Evolutionary conservation across 2,329 filamentous ascomycete genomes (phyloP), one percentile per base, ranked within the genome.

Genomic region (Scedosporium boydii): DNA sequence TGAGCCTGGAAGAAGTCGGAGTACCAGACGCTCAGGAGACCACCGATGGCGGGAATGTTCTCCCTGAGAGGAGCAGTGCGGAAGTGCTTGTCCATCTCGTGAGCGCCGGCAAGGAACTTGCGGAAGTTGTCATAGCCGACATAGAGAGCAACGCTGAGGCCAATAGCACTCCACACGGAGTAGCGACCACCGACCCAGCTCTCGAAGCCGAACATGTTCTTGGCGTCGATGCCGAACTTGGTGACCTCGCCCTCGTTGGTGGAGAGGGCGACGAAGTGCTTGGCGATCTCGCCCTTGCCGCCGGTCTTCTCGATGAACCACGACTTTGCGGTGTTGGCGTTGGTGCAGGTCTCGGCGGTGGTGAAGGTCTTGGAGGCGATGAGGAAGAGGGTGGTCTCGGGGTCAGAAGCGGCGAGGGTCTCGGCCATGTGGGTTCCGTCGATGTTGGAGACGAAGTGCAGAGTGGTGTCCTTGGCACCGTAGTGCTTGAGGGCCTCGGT

Each of bases 181-280:
- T 99, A 99, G 64, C 95, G 90, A 63, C 95, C 95, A 75, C 95
- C 95, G 60, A 98, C 93, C 95, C 95, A 99, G 78, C 90, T 96
- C 78, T 93, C 93, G 75, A 99, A 99, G 70, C 92, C 93, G 73
- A 99, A 99, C 95, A 99, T 99, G 84, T 98, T 99, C 84, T 93
- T 93, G 78, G 87, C 88, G 80, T 98, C 93, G 72, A 99, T 99
- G 68, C 95, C 95, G 71, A 99, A 99, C 83, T 98, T 98, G 78
- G 90, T 92, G 65, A 99, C 95, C 80, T 98, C 93, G 61, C 81
- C 75, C 79, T 93, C 90, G 78, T 99, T 99, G 75, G 95, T 99
- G 59, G 95, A 98, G 61, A 99, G 86, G 56, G 95, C 95, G 63
- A 97, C 95, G 73, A 99, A 99, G 84, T 99, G 95, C 85, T 98